Evolutionary conservation across 2,329 filamentous ascomycete genomes (phyloP), one percentile per base, ranked within the genome.

Genomic region (Myrmaecium sp.): DNA sequence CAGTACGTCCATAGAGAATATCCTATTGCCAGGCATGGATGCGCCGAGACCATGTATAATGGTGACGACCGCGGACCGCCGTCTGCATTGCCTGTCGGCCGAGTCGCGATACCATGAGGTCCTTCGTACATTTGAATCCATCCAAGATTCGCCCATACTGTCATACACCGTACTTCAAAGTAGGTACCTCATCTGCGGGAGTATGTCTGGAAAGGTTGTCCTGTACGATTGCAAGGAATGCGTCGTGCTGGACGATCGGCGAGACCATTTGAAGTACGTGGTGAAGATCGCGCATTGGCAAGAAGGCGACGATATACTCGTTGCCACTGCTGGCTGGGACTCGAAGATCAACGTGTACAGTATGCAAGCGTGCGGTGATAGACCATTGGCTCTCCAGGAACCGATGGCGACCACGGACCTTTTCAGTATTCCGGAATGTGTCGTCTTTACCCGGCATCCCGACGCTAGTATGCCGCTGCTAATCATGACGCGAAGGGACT

Each of bases 271-370:
- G 13, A 74, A 72, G 38, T 74, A 70, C 42, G 53, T 62, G 5
- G 63, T 73, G 28, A 64, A 65, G 34, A 47, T 68, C 3, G 47
- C 55, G 14, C 44, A 44, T 2, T 47, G 46, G 31, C 41, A 51
- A 26, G 43, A 52, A n/a, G 36, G 47, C 3, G 38, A 40, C 8
- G 38, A 38, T 6, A 30, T 34, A 12, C 35, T 40, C 17, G 36
- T 70, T 28, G 67, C 66, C 4, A 73, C 63, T 8, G 69, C 67
- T 4, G 68, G 66, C 13, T 74, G 69, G 69, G 69, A 74, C 39
- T 50, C 57, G 15, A 69, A 61, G 35, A 46, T 73, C 17, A 43
- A 60, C 26, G 38, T 74, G 22, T 73, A 73, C 43, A 37, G 40
- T 10, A 20, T 52, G 4, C 14, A 30, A 19, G 26, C 37, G 5